Conservation (phyloP, 2,329 filamentous ascomycete genomes). For the Ophiostoma montium region DNA sequence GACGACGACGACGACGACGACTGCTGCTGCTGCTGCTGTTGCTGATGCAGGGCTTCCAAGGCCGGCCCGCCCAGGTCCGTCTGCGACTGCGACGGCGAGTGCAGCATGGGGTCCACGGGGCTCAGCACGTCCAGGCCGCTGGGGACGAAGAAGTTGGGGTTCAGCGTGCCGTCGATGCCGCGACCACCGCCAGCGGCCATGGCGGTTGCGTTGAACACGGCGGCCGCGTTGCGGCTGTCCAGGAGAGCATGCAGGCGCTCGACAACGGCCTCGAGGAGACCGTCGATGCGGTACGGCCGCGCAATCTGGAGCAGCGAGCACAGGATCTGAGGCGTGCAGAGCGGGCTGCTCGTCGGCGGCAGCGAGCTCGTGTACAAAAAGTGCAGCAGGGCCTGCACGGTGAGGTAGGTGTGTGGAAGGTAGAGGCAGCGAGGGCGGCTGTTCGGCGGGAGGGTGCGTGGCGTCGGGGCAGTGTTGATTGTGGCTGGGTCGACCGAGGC, state of each 20-base stretch:
- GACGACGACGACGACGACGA: constrained; percentile 4
- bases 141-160: constrained; percentile 47
- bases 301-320: constrained; percentile 91
- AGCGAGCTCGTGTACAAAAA: constrained; percentile 89
- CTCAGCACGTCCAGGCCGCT: constrained; percentile 30
- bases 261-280: constrained; percentile 80
- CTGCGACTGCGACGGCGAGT: constrained; percentile 1
- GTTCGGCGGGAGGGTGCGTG: constrained; percentile 40
- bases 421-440: constrained; percentile 76
- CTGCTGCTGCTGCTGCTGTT: constrained; percentile 3
- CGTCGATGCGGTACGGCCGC: constrained; percentile 84
- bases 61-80: neutral
- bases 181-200: constrained; percentile 94
- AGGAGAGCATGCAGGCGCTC: constrained; percentile 79
- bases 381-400: constrained; percentile 78
- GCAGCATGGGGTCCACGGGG: constrained; percentile 12
- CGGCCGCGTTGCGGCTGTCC: constrained; percentile 86
- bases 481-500: constrained; percentile 29
- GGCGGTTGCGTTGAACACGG: constrained; percentile 94
- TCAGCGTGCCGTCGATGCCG: constrained; percentile 55
- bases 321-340: constrained; percentile 89
- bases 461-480: constrained; percentile 43
- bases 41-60: neutral
- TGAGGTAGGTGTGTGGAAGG: constrained; percentile 81
- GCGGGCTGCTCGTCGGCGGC: constrained; percentile 56